phyloP scores from a whole-genome alignment of 2,329 filamentous ascomycete genomes.

The Ophiostoma sp. region DNA sequence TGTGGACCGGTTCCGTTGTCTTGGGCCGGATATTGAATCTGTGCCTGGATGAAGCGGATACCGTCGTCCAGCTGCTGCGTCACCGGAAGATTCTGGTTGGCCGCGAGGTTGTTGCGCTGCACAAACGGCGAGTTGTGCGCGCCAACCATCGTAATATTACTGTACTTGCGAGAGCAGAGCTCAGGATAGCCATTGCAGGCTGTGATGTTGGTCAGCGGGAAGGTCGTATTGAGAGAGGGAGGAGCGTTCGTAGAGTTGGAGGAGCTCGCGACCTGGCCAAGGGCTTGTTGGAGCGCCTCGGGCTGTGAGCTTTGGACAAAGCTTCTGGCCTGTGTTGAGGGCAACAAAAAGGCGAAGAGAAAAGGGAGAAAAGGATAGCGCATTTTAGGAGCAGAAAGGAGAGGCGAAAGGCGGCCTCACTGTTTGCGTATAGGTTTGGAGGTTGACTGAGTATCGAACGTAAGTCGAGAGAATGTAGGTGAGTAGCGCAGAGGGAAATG shows the following conservation, averaged over 20 bases:
- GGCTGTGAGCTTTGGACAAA: neutral
- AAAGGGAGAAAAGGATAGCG: neutral
- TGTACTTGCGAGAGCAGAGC: slow-evolving; percentile 73
- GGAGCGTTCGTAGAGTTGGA: neutral
- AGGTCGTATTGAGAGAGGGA: neutral
- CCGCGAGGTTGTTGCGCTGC: slow-evolving; percentile 66
- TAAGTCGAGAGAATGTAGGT: neutral
- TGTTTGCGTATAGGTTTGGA: neutral
- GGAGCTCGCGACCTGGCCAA: neutral
- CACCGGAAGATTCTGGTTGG: slow-evolving; percentile 72
- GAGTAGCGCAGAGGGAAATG: neutral
- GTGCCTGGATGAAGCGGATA: slow-evolving; percentile 62
- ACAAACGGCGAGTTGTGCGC: slow-evolving; percentile 83
- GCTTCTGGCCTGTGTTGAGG: neutral
- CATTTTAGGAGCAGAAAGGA: neutral
- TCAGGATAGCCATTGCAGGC: slow-evolving; percentile 77
- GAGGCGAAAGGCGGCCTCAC: neutral
- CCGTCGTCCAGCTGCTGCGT: slow-evolving; percentile 76
- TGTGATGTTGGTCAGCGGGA: slow-evolving; percentile 34
- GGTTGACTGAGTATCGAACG: neutral
- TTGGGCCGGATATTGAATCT: slow-evolving; percentile 58
- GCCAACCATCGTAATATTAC: slow-evolving; percentile 76
- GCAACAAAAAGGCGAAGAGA: neutral
- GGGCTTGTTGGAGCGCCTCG: neutral
- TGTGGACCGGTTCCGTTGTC: slow-evolving; percentile 55